These are phyloP conservation scores for Russula abietina DNA, from an alignment of 768 basidiomycete genomes.

Conservation along the genomic window DNA sequence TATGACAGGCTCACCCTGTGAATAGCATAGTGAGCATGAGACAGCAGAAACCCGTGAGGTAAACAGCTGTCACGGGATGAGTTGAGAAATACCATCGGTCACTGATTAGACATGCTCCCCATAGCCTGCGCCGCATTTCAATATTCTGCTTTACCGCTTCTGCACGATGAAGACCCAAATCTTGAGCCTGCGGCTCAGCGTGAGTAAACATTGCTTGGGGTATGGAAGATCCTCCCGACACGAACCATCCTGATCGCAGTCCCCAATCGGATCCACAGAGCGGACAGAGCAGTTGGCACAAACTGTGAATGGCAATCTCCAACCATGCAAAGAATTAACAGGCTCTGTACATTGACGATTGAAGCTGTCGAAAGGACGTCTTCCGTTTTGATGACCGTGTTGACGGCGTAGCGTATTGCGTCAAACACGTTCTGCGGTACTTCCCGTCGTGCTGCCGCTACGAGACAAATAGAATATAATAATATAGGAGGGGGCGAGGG, in stretches of 20 bases:
- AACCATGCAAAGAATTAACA: conserved; percentile 80
- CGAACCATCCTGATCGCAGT: conserved; percentile 87
- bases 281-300: conserved; percentile 79
- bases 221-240: conserved; percentile 22
- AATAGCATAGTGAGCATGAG: conserved; percentile 18
- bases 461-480: conserved; percentile 90
- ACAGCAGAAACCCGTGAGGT: conserved; percentile 2
- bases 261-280: conserved; percentile 81
- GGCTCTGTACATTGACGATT: conserved; percentile 80
- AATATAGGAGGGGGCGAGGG: conserved; percentile 73
- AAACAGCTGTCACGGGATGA: conserved; percentile 5
- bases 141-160: conserved; percentile 80
- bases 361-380: conserved; percentile 86
- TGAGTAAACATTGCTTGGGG: conserved; percentile 3
- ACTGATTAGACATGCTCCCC: conserved; percentile 91
- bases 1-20: conserved; percentile 79
- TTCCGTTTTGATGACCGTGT: conserved; percentile 78
- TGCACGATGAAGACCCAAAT: conserved; percentile 90
- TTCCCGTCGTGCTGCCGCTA: conserved; percentile 80
- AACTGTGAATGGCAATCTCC: conserved; percentile 89
- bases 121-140: conserved; percentile 82
- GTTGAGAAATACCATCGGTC: conserved; percentile 71
- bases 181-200: conserved; percentile 67
- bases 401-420: conserved; percentile 81
- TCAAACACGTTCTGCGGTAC: conserved; percentile 85